Evolutionary conservation across 225 moss, liverwort and hornwort genomes (phyloP).

Genomic region (Ulota crispa): DNA sequence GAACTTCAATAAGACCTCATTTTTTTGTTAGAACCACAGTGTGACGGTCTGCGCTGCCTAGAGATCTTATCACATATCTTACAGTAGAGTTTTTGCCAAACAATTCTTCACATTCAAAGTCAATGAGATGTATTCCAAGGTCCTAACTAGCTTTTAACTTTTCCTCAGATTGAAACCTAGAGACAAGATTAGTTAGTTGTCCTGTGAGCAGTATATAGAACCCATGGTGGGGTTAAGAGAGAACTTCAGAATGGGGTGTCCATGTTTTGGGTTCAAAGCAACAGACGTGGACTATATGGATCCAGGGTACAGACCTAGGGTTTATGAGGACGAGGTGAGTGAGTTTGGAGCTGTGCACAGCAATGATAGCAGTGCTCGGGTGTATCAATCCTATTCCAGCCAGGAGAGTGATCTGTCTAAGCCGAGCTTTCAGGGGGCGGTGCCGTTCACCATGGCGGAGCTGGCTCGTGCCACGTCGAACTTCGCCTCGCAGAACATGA

Average conservation of each 20-base stretch:
- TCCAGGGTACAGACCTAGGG: neutral
- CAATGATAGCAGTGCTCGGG: neutral
- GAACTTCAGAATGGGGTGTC: neutral
- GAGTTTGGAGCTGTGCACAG: neutral
- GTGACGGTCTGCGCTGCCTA: too few relatives aligned
- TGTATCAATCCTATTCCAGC: constrained; percentile 28
- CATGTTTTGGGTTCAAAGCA: constrained; percentile 22
- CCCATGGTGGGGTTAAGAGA: constrained; percentile 5
- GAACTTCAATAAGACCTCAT: neutral
- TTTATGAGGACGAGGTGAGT: neutral
- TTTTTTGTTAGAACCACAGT: neutral
- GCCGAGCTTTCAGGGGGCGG: constrained; percentile 18
- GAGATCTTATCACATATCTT: too few relatives aligned
- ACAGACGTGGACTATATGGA: constrained; percentile 15
- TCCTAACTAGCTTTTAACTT: too few relatives aligned
- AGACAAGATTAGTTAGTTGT: too few relatives aligned
- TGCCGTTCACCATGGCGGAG: constrained; percentile 59
- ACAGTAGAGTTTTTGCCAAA: too few relatives aligned
- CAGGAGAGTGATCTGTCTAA: constrained; percentile 13
- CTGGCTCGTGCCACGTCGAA: constrained; percentile 47
- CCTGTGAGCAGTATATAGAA: neutral
- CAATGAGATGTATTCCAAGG: too few relatives aligned
- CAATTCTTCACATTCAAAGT: too few relatives aligned
- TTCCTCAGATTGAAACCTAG: too few relatives aligned
- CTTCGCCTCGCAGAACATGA: constrained; percentile 55